Conservation (phyloP, 768 basidiomycete genomes). For the Amylocystis lapponica region DNA sequence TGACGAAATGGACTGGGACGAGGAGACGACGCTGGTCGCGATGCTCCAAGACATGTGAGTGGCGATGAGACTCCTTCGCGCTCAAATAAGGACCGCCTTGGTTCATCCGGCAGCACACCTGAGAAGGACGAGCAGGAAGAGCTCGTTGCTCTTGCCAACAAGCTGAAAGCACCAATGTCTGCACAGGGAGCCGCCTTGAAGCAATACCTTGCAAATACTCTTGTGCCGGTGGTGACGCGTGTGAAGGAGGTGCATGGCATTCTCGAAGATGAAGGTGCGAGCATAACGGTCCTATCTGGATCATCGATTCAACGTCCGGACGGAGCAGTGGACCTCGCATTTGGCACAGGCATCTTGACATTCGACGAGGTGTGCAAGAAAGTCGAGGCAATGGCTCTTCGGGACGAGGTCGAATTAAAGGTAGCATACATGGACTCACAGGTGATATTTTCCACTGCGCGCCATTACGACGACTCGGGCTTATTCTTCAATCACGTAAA, state of each 20-base stretch:
- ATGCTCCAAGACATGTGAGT: constrained; percentile 25
- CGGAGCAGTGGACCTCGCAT: constrained; percentile 23
- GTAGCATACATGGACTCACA: constrained; percentile 35
- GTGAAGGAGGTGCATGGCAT: constrained; percentile 31
- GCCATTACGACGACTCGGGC: not conserved
- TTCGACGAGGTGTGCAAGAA: constrained; percentile 54
- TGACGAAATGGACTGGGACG: constrained; percentile 24
- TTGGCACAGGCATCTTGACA: constrained; percentile 37
- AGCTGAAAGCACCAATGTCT: constrained; percentile 22
- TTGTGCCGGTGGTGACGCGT: constrained; percentile 31
- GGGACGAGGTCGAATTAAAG: constrained; percentile 38
- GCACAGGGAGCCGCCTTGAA: constrained; percentile 19
- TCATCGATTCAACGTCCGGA: not conserved
- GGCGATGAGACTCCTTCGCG: not conserved
- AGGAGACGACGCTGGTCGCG: constrained; percentile 26
- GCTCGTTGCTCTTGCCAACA: constrained; percentile 18
- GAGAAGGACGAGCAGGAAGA: constrained; percentile 18
- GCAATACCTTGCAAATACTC: constrained; percentile 26
- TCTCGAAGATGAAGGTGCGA: constrained; percentile 27
- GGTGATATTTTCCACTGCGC: constrained; percentile 25
- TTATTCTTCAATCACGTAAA: not conserved
- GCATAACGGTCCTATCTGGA: too few species aligned
- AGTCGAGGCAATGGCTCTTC: constrained; percentile 40
- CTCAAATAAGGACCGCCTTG: not conserved
- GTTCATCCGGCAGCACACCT: constrained; percentile 4